Evolutionary conservation across 768 basidiomycete species (phyloP).

Genomic region (Nidularia sp.): DNA sequence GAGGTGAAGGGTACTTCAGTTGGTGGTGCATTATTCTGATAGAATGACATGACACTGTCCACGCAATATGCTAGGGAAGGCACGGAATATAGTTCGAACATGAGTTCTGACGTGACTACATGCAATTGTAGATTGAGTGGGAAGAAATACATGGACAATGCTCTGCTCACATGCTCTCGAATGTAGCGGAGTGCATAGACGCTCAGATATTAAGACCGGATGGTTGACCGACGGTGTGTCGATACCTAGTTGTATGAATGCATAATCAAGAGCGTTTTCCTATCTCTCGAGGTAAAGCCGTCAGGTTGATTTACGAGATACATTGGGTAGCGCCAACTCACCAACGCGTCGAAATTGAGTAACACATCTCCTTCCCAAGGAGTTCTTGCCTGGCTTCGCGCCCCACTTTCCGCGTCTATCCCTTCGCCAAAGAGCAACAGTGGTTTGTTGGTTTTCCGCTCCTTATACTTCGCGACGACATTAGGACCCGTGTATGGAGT

Average conservation of each 20-base stretch:
- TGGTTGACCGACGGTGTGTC: conserved; percentile 74
- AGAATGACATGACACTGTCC: conserved; percentile 91
- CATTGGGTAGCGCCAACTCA: conserved; percentile 36
- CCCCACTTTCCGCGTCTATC: conserved; percentile 82
- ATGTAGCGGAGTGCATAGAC: conserved; percentile 83
- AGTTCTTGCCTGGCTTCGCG: conserved; percentile 70
- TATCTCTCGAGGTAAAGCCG: conserved; percentile 34
- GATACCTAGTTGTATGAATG: conserved; percentile 84
- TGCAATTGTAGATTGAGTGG: not conserved
- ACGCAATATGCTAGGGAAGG: conserved; percentile 85
- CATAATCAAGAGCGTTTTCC: conserved; percentile 94
- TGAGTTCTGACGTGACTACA: conserved; percentile 89
- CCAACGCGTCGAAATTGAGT: conserved; percentile 89
- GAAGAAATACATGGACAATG: not conserved
- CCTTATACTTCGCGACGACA: conserved; percentile 83
- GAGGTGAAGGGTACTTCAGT: conserved; percentile 32
- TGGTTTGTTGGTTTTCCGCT: conserved; percentile 77
- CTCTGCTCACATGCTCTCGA: conserved; percentile 72
- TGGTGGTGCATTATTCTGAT: conserved; percentile 58
- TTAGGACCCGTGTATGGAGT: conserved; percentile 63
- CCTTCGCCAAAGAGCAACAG: conserved; percentile 87
- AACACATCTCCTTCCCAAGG: conserved; percentile 96
- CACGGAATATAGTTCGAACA: conserved; percentile 90
- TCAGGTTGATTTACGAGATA: conserved; percentile 6
- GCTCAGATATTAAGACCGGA: conserved; percentile 91